phyloP scores from a whole-genome alignment of 129 eudicot genomes.

The Artemisia tridentata region DNA sequence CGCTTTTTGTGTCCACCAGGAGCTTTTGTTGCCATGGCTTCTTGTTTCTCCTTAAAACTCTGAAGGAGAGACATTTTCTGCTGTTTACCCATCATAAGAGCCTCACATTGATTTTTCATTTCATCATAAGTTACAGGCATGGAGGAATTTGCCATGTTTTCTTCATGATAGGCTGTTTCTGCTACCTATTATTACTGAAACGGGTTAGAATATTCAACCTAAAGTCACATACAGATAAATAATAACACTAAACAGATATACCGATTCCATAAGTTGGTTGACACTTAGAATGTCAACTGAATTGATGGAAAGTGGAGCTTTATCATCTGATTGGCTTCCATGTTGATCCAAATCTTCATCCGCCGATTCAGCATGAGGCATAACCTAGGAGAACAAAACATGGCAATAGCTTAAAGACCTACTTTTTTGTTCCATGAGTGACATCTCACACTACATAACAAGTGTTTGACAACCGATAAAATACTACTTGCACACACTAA shows the following conservation, averaged over 20 bases:
- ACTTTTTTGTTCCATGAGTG: background rate
- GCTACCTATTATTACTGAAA: constrained; percentile 45
- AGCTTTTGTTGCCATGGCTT: constrained; percentile 38
- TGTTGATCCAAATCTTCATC: constrained; percentile 65
- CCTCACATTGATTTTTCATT: constrained; percentile 78
- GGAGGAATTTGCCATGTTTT: constrained; percentile 46
- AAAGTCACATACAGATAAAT: background rate
- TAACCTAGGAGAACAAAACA: constrained; percentile 37
- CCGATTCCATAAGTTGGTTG: constrained; percentile 74
- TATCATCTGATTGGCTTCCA: constrained; percentile 63
- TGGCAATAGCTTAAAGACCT: constrained; percentile 2
- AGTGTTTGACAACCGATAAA: background rate
- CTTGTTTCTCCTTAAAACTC: constrained; percentile 58
- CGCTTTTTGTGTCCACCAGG: constrained; percentile 35
- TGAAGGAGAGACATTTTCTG: constrained; percentile 69
- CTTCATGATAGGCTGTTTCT: constrained; percentile 68
- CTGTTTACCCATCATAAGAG: constrained; percentile 66
- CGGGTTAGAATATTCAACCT: background rate
- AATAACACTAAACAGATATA: constrained; percentile 28
- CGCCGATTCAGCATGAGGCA: constrained; percentile 32
- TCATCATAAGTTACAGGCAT: constrained; percentile 60
- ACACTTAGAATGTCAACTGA: constrained; percentile 65
- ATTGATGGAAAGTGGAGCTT: constrained; percentile 43
- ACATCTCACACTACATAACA: background rate
- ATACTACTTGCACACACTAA: background rate